Base-by-base conservation (phyloP, 1,139 yeast genomes). In the Geotrichum histeridarum region DNA sequence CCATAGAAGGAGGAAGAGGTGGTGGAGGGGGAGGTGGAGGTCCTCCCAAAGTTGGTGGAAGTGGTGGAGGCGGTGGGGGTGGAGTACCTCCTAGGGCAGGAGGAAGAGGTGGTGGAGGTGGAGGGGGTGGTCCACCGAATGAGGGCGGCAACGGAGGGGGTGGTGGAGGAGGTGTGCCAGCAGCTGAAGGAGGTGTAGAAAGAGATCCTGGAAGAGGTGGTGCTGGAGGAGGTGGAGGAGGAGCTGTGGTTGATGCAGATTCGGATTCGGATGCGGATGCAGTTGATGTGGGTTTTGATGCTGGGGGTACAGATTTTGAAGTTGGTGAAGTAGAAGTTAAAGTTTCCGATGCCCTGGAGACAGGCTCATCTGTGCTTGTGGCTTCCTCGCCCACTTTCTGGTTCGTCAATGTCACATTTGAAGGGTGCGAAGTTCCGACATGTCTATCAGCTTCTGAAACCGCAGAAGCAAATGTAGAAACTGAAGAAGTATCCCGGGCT, bases 21-120 rank as follows among this genome's bases (percentile, higher is more conserved):
- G 58, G 57, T 8, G 73, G 72, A 2, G 69, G 57, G 7, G 75
- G 73, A 1, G 75, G 70, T 1, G 73, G 72, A 4, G 73, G 69
- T 42, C 61, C 55, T 51, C 56, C 59, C 56, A 17, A 49, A 37
- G 55, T 57, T 14, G 59, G 44, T n/a, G 67, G 63, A 1, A 66
- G 62, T 2, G 70, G 67, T n/a, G n/a, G n/a, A n/a, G n/a, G n/a
- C n/a, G n/a, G n/a, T n/a, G 51, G 53, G 39, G 31, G 60, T 45
- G 49, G 61, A 37, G 43, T 44, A 22, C 48, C 45, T 1, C 70
- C 64, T 15, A 66, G 61, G 27, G 65, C 65, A n/a, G 66, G 65
- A 2, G 61, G 59, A 7, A 60, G 59, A n/a, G n/a, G n/a, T n/a
- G n/a, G 57, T 8, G 73, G 72, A 2, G 69, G 57, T 8, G 75